Percentiles rank a stretch among this genome's conserved stretches.
Conservation (phyloP, 192 early-diverging fungal genomes). For the Entophlyctis luteolus region DNA sequence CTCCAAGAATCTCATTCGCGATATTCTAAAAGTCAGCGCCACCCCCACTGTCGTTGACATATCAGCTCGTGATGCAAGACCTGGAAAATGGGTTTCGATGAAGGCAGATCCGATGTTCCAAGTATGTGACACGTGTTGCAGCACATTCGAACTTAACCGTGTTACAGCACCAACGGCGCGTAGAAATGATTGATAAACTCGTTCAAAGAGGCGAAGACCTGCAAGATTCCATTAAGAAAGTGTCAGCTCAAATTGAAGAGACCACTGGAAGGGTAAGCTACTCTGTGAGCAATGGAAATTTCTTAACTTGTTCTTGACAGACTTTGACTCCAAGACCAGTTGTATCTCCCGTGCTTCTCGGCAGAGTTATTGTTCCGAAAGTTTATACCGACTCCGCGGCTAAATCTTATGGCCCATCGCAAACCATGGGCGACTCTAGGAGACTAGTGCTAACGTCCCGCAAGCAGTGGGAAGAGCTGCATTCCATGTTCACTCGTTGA, state of each 20-base stretch:
- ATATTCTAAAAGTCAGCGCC: constrained; percentile 14
- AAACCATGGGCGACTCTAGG: not conserved
- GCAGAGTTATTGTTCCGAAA: constrained; percentile 14
- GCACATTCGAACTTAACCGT: not conserved
- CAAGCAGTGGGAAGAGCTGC: constrained; percentile 18
- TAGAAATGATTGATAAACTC: constrained; percentile 15
- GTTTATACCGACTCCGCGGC: not conserved
- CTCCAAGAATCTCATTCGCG: constrained; percentile 24
- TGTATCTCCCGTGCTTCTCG: not conserved
- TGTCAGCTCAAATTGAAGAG: constrained; percentile 17
- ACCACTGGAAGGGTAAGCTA: constrained; percentile 10
- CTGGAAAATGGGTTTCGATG: constrained; percentile 25
- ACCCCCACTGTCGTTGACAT: constrained; percentile 27
- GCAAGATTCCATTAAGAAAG: constrained; percentile 22
- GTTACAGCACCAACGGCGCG: constrained; percentile 3
- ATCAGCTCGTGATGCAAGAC: not conserved
- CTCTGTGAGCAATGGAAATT: not conserved
- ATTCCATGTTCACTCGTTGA: constrained; percentile 14
- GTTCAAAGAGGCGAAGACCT: constrained; percentile 26
- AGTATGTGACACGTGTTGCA: not conserved
- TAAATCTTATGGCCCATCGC: not conserved
- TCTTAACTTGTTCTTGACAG: not conserved
- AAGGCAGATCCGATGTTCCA: constrained; percentile 23
- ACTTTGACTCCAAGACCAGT: constrained; percentile 3
- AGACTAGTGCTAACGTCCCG: constrained; percentile 12